Evolutionary conservation across 2,329 filamentous ascomycete species (phyloP).

Genomic region (Apiospora arundinis): DNA sequence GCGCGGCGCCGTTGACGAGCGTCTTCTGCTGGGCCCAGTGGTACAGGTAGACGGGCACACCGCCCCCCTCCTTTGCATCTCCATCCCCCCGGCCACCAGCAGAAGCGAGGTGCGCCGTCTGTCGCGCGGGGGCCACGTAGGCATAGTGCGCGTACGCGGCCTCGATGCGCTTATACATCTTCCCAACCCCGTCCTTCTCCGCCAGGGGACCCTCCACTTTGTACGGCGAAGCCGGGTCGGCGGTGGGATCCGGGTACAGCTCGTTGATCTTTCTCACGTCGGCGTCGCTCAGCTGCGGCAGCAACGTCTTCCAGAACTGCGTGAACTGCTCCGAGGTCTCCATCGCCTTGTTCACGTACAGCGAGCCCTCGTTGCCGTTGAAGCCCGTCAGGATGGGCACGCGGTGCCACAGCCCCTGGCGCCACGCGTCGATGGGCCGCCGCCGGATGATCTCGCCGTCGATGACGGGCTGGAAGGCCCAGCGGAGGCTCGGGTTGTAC

Average conservation of each 20-base stretch:
- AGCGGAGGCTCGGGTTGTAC: constrained; percentile 45
- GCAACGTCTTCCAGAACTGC: constrained; percentile 45
- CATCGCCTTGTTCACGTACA: constrained; percentile 49
- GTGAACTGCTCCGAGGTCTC: constrained; percentile 42
- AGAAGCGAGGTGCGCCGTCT: constrained; percentile 53
- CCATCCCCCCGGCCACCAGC: too few relatives aligned
- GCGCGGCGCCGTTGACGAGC: constrained; percentile 51
- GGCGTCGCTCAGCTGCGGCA: constrained; percentile 44
- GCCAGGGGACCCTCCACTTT: constrained; percentile 22
- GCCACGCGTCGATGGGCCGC: constrained; percentile 36
- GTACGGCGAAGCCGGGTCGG: constrained; percentile 42
- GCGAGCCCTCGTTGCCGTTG: constrained; percentile 50
- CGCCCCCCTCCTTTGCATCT: background rate
- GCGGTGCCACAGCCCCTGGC: constrained; percentile 36
- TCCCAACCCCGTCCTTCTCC: constrained; percentile 48
- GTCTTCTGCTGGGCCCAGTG: constrained; percentile 58
- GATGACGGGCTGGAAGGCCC: constrained; percentile 64
- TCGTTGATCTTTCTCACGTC: constrained; percentile 44
- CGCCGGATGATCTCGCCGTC: constrained; percentile 38
- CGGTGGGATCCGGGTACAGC: constrained; percentile 49
- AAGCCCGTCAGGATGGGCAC: constrained; percentile 50
- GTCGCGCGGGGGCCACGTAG: constrained; percentile 57
- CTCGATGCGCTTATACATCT: constrained; percentile 61
- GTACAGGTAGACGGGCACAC: constrained; percentile 54
- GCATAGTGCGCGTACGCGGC: constrained; percentile 62